phyloP scores from a whole-genome alignment of 2,329 filamentous ascomycete genomes.

The Balansia obtecta region DNA sequence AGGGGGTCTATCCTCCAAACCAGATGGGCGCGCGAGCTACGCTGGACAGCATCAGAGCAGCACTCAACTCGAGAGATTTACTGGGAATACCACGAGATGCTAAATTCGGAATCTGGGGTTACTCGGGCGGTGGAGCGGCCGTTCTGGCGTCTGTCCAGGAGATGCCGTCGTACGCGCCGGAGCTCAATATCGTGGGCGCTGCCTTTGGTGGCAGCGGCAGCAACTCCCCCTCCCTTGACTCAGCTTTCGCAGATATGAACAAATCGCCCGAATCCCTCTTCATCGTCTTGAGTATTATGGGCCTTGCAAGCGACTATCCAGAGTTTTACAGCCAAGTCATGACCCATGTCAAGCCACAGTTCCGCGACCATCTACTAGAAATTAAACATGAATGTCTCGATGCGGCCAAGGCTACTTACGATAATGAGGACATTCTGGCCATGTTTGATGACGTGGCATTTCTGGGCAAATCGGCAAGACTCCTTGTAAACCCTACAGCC shows the following conservation, averaged over 20 bases:
- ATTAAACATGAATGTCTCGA: conserved; percentile 14
- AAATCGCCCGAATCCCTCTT: conserved; percentile 7
- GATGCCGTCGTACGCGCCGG: neutral
- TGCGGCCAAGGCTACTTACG: conserved; percentile 15
- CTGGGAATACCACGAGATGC: neutral
- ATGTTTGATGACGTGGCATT: conserved; percentile 24
- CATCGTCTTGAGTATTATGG: conserved; percentile 11
- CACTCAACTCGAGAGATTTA: neutral
- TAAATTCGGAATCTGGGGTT: neutral
- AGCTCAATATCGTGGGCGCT: neutral
- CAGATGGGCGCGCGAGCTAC: neutral
- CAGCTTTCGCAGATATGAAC: neutral
- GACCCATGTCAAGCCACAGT: conserved; percentile 10
- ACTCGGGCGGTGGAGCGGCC: neutral
- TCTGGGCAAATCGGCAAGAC: neutral
- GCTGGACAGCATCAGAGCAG: neutral
- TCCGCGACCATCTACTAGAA: conserved; percentile 17
- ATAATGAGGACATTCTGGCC: conserved; percentile 20
- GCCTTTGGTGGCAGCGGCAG: neutral
- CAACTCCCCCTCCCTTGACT: too few species aligned
- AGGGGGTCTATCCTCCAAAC: neutral
- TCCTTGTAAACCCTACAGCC: too few species aligned
- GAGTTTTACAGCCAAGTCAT: conserved; percentile 8
- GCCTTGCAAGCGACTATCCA: conserved; percentile 11
- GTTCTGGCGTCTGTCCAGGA: neutral